These are phyloP conservation scores for Exophiala mesophila DNA, from an alignment of 2,329 filamentous ascomycete species.

Conservation along the genomic window DNA sequence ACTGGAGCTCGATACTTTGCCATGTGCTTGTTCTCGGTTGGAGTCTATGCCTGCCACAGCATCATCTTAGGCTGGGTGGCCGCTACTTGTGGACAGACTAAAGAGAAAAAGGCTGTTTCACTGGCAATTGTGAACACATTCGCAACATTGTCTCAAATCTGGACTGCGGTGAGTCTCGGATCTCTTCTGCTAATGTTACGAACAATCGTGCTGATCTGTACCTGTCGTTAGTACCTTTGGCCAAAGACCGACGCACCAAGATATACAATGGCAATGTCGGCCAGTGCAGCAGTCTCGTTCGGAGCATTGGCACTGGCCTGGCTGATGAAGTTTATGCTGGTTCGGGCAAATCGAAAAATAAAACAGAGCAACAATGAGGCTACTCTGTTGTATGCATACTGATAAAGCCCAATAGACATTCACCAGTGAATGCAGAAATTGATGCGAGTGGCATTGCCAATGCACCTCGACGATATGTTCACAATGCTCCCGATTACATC, in stretches of 20 bases:
- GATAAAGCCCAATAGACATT: too few relatives aligned
- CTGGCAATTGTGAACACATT: conserved; percentile 40
- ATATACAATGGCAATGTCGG: conserved; percentile 14
- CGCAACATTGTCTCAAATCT: conserved; percentile 28
- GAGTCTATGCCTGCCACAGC: conserved; percentile 35
- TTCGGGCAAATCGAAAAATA: conserved; percentile 8
- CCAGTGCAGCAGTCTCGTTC: conserved; percentile 10
- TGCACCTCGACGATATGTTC: too few relatives aligned
- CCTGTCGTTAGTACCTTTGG: conserved; percentile 11
- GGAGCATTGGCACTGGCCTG: conserved; percentile 8
- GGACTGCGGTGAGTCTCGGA: conserved; percentile 2
- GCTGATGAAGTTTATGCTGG: conserved; percentile 15
- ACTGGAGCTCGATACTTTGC: conserved; percentile 31
- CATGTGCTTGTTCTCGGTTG: conserved; percentile 31
- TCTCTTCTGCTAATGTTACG: not conserved
- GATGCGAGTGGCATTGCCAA: too few relatives aligned
- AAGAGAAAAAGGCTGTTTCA: conserved; percentile 41
- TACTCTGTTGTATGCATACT: conserved; percentile 12
- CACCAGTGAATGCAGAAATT: too few relatives aligned
- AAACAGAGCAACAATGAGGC: conserved; percentile 7
- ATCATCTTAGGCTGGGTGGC: conserved; percentile 41
- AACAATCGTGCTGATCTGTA: not conserved
- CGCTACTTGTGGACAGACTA: conserved; percentile 37
- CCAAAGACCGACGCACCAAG: conserved; percentile 10
- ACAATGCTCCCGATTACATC: too few relatives aligned